Evolutionary conservation across 2,329 filamentous ascomycete genomes (phyloP), one percentile per base, ranked within the genome.

Genomic region (Emergomyces orientalis): DNA sequence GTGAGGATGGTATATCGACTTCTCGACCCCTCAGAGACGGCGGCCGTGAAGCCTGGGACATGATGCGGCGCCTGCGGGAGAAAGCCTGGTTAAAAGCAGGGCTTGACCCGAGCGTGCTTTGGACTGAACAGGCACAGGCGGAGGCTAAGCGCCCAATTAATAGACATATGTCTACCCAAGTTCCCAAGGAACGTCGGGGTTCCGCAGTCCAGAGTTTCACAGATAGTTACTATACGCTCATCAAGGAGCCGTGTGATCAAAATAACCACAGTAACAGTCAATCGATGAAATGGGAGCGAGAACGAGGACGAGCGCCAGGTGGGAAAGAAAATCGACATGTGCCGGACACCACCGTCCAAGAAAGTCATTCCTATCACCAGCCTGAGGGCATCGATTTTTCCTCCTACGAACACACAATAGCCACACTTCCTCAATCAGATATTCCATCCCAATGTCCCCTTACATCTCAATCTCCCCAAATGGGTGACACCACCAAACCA

Each of bases 61-160:
- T 80, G 78, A 75, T 80, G 62, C 75, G 77, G 39, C 71, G 77
- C 19, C 71, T 80, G 25, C 77, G 78, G 3, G 75, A 78, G 51
- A 78, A 79, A 56, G 78, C 77, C 55, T 80, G 78, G 78, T 75
- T 78, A 64, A 79, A 77, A 65, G 78, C 77, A 13, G 78, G 78
- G 1, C 73, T 80, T 3, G 74, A 80, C 67, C 78, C 78, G 0
- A 70, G 75, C 27, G 72, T 77, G 34, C 70, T 80, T 14, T 80
- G 78, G 78, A 79, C 78, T 0, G 77, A 79, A 65, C 72, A 77
- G 58, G 76, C 76, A 32, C 78, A 80, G 67, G 70, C 77, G 8
- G 71, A 75, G 54, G 72, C 75, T 1, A 32, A n/a, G 6, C 52
- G 34, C n/a, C 52, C 52, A 11, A 37, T 5, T 25, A 39, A 22